Conservation (phyloP, 768 basidiomycete species). For the Suillus tomentosus region DNA sequence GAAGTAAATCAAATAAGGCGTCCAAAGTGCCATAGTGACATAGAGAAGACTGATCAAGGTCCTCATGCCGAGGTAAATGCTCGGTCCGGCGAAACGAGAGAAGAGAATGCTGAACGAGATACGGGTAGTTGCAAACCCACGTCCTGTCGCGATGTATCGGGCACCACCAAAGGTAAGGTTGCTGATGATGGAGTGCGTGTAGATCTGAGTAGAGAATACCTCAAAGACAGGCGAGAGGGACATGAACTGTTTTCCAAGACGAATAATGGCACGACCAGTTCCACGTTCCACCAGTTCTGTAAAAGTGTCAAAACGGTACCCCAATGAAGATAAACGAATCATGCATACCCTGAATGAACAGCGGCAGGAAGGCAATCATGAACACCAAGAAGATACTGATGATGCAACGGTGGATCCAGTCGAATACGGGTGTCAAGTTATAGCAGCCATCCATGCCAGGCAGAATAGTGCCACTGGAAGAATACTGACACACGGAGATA, state of each 20-base stretch:
- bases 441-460: constrained; percentile 89
- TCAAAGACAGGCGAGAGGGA: constrained; percentile 96
- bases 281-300: constrained; percentile 95
- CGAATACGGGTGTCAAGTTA: constrained; percentile 89
- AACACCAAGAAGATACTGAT: constrained; percentile 98
- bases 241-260: constrained; percentile 90
- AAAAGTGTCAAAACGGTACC: constrained; percentile 19
- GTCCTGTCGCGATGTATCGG: constrained; percentile 97
- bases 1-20: constrained; percentile 93
- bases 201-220: constrained; percentile 97
- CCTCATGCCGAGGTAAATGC: constrained; percentile 96
- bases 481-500: constrained; percentile 80
- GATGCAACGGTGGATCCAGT: constrained; percentile 96
- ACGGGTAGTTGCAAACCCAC: constrained; percentile 96
- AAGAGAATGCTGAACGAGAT: constrained; percentile 95
- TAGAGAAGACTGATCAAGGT: constrained; percentile 92
- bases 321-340: not conserved
- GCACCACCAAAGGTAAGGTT: constrained; percentile 98
- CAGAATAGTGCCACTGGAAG: constrained; percentile 66
- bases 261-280: constrained; percentile 86
- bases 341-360: constrained; percentile 87
- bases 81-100: constrained; percentile 98
- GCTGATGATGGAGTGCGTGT: constrained; percentile 95
- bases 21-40: constrained; percentile 90
- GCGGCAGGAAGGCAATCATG: constrained; percentile 92